Percentiles rank a stretch among this genome's conserved stretches.
Evolutionary conservation across 1,284 basidiomycete genomes (phyloP).

Genomic region (Austroboletus novae-zelandiae): DNA sequence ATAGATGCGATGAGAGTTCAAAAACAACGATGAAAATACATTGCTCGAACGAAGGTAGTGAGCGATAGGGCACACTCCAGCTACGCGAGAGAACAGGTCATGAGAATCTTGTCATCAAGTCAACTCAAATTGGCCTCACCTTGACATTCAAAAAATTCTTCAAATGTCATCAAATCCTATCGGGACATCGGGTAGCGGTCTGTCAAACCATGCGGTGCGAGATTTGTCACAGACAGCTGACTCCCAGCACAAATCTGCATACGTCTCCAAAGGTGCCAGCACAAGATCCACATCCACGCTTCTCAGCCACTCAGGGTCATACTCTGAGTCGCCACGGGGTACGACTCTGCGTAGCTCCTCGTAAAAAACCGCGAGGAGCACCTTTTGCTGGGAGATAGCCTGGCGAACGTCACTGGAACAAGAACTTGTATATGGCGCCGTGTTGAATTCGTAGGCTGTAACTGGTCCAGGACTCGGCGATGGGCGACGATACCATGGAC

Average conservation of each 20-base stretch:
- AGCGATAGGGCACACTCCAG: neutral
- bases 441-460: slow-evolving; percentile 17
- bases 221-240: slow-evolving; percentile 23
- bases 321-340: slow-evolving; percentile 13
- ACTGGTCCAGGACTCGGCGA: slow-evolving; percentile 19
- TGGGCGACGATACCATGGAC: slow-evolving; percentile 31
- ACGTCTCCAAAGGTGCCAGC: slow-evolving; percentile 26
- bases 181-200: slow-evolving; percentile 26
- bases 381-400: slow-evolving; percentile 31
- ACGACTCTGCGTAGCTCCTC: slow-evolving; percentile 25
- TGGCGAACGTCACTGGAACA: slow-evolving; percentile 33
- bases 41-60: slow-evolving; percentile 19
- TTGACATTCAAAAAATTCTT: slow-evolving; percentile 9
- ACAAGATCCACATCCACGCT: slow-evolving; percentile 28
- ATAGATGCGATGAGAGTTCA: neutral
- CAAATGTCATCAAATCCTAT: slow-evolving; percentile 28
- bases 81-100: neutral
- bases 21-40: slow-evolving; percentile 1
- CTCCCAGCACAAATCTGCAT: slow-evolving; percentile 30
- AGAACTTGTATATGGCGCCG: slow-evolving; percentile 21
- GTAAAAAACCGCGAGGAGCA: slow-evolving; percentile 31
- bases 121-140: slow-evolving; percentile 2
- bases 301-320: slow-evolving; percentile 27
- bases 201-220: slow-evolving; percentile 2
- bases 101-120: slow-evolving; percentile 2